Conservation (phyloP, 495 filamentous ascomycete species). For the Neurospora terricola region DNA sequence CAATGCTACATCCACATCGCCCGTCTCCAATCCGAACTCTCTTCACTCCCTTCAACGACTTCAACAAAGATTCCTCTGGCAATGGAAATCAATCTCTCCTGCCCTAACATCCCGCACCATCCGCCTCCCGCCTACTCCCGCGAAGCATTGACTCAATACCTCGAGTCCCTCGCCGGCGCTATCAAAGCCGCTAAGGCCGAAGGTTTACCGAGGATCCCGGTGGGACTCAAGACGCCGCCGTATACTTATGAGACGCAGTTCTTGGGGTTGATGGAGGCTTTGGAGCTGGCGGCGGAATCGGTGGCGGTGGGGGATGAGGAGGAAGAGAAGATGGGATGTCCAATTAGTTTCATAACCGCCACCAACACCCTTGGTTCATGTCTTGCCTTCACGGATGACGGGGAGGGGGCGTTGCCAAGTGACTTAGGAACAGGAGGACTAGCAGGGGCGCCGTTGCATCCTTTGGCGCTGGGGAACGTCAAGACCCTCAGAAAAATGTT, state of each 20-base stretch:
- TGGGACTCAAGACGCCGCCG: constrained; percentile 63
- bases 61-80: constrained; percentile 29
- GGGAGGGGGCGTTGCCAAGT: constrained; percentile 6
- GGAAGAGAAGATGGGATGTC: constrained; percentile 9
- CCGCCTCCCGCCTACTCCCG: constrained; percentile 59
- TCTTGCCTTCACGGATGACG: constrained; percentile 34
- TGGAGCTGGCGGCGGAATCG: constrained; percentile 15
- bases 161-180: constrained; percentile 22
- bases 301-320: neutral
- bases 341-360: constrained; percentile 54
- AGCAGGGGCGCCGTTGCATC: constrained; percentile 57
- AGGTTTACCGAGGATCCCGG: constrained; percentile 12
- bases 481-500: constrained; percentile 45
- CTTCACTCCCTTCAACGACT: neutral
- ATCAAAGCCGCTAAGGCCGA: neutral
- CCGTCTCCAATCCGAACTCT: neutral
- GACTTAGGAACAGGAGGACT: constrained; percentile 54
- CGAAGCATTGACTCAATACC: constrained; percentile 35
- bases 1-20: constrained; percentile 31
- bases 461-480: constrained; percentile 66
- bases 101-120: constrained; percentile 57
- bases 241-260: constrained; percentile 59
- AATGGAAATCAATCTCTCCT: constrained; percentile 64
- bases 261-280: constrained; percentile 37
- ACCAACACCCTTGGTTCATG: constrained; percentile 64